Percentiles rank a stretch among this genome's conserved stretches.
phyloP scores from a whole-genome alignment of 306 rosid species.

The Malus asiatica region DNA sequence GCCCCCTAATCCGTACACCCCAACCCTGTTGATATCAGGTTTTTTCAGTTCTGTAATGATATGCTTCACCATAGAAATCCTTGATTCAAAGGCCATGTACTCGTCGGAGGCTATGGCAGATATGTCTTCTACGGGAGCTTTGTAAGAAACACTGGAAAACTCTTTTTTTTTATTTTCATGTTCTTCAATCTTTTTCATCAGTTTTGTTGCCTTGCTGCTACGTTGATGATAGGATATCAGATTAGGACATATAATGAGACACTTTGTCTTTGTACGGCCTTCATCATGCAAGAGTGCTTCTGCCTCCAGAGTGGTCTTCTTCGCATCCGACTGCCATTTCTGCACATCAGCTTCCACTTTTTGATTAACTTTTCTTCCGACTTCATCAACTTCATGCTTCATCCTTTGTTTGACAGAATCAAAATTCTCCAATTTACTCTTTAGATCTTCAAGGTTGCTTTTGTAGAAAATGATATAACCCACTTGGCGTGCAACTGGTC shows the following conservation, averaged over 20 bases:
- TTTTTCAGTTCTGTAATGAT: neutral
- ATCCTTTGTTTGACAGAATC: neutral
- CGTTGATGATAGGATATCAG: neutral
- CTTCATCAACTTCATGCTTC: conserved; percentile 7
- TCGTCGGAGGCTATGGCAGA: neutral
- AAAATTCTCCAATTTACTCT: neutral
- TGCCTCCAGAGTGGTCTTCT: neutral
- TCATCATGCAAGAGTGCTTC: neutral
- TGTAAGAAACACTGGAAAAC: neutral
- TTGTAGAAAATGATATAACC: conserved; percentile 4
- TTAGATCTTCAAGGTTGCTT: conserved; percentile 4
- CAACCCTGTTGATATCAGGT: neutral
- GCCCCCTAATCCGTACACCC: conserved; percentile 2
- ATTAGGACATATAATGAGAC: neutral
- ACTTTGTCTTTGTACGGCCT: neutral
- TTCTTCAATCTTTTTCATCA: neutral
- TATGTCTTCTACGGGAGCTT: neutral
- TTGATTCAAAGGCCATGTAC: neutral
- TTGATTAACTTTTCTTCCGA: neutral
- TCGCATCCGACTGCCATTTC: neutral
- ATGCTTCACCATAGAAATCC: neutral
- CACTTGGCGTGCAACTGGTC: conserved; percentile 12
- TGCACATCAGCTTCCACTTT: neutral
- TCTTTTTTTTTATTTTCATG: neutral
- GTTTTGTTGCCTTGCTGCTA: neutral